Base-by-base conservation (phyloP, 1,139 yeast genomes). In the Saccharomyces hybrid region DNA sequence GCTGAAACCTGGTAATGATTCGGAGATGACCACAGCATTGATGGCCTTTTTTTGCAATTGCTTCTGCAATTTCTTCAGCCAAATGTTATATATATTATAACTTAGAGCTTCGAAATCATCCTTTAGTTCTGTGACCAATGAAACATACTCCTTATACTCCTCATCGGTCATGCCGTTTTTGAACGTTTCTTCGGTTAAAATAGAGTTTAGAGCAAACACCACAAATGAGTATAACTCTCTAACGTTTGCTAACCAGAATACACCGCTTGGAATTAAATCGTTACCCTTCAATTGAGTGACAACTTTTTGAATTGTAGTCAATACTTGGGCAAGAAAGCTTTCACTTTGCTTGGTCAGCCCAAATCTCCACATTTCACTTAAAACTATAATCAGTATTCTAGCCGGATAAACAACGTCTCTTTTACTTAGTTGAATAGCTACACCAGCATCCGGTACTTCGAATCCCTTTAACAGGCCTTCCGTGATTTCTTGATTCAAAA, bases 311-410 rank as follows among this genome's bases (percentile, higher is more conserved):
- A 93, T 90, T 2, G 89, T 86, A 48, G 90, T 84, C 71, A 93
- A 79, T 4, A 89, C 95, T 70, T 88, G 95, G 53, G 97, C 97
- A 60, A 93, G 75, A 70, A 93, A 88, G 56, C 84, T 85, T 74
- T 93, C 99, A 66, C 95, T 84, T 71, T 91, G 96, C 63, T 87
- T 85, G 42, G 96, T 90, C 64, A 90, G 80, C 2, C 99, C 98
- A 56, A 91, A 78, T 72, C 98, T 82, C 99, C 99, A 93, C 99
- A 93, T 90, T 71, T 95, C 99, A 64, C 96, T 85, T 58, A 93
- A 79, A 48, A 93, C 86, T 60, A 95, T 86, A 63, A 93, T 91
- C 64, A 93, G 85, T 59, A 93, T 88, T 75, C 97, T 85, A 1
- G 98, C 95, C 47, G 99, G 99, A 83, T 90, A 93, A 53, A 93